These are phyloP conservation scores for Pyrus betulifolia DNA, from an alignment of 306 rosid genomes.

Conservation along the genomic window DNA sequence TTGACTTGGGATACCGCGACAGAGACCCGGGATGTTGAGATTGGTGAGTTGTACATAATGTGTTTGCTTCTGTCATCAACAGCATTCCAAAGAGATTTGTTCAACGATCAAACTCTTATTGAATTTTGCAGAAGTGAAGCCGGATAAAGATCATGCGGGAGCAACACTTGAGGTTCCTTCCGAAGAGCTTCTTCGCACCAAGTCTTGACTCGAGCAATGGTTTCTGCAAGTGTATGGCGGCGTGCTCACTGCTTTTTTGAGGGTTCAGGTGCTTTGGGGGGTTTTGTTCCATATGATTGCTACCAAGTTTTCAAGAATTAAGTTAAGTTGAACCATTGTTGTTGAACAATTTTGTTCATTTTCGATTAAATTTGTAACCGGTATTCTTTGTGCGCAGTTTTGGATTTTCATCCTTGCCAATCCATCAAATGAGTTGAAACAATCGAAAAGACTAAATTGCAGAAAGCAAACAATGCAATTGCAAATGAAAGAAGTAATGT, in stretches of 20 bases:
- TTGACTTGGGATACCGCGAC: not conserved
- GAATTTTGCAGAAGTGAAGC: slow-evolving; percentile 61
- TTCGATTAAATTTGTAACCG: not conserved
- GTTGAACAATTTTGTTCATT: not conserved
- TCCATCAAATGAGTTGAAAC: not conserved
- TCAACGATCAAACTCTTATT: not conserved
- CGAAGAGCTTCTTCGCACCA: slow-evolving; percentile 44
- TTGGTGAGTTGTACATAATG: not conserved
- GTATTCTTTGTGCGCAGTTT: too few species aligned
- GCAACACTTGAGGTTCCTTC: slow-evolving; percentile 88
- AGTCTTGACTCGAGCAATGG: not conserved
- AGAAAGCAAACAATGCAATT: not conserved
- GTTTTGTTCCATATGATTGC: not conserved
- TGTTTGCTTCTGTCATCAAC: not conserved
- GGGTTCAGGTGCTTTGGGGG: not conserved
- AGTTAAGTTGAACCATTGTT: not conserved
- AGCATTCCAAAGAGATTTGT: not conserved
- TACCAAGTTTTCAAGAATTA: not conserved
- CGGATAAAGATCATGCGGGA: slow-evolving; percentile 73
- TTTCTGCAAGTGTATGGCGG: not conserved
- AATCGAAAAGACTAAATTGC: not conserved
- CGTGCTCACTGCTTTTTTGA: not conserved
- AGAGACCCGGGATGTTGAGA: not conserved
- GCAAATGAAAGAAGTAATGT: not conserved
- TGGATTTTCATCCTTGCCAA: too few species aligned